phyloP scores from a whole-genome alignment of 345 rosid species.

The Eutrema japonicum region DNA sequence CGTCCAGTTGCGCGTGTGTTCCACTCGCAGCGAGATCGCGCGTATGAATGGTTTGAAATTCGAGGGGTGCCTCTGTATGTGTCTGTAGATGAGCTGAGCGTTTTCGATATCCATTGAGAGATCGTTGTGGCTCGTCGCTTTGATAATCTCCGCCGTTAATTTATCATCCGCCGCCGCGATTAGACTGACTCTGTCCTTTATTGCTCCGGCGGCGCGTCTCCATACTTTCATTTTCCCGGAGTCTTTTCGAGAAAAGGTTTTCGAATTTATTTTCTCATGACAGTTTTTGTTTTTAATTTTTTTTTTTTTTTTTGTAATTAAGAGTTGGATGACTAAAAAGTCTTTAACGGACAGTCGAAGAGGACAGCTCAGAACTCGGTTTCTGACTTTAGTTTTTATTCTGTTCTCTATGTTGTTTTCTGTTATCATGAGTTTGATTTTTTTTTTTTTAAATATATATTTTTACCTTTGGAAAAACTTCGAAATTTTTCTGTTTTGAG shows the following conservation, averaged over 20 bases:
- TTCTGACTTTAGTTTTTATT: too few species aligned
- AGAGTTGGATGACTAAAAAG: neutral
- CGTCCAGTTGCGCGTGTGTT: conserved; percentile 61
- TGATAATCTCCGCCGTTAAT: conserved; percentile 60
- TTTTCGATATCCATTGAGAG: conserved; percentile 51
- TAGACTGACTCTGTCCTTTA: conserved; percentile 68
- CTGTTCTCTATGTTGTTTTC: too few species aligned
- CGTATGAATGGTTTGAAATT: conserved; percentile 56
- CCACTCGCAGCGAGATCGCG: conserved; percentile 53
- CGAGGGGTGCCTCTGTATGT: conserved; percentile 55
- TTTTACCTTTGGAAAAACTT: too few species aligned
- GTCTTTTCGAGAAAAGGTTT: neutral
- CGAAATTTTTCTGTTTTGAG: too few species aligned
- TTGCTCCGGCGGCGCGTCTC: conserved; percentile 58
- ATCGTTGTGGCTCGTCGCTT: conserved; percentile 74
- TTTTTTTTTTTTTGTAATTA: neutral
- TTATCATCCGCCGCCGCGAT: conserved; percentile 43
- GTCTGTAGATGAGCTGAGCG: conserved; percentile 51
- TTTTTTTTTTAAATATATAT: too few species aligned
- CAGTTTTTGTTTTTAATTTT: neutral
- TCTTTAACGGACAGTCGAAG: neutral
- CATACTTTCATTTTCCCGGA: conserved; percentile 49
- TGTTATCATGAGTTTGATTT: too few species aligned
- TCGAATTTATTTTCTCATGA: neutral
- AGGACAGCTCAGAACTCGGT: neutral